Evolutionary conservation across 495 filamentous ascomycete genomes (phyloP).

Genomic region (Daldinia concentrica): DNA sequence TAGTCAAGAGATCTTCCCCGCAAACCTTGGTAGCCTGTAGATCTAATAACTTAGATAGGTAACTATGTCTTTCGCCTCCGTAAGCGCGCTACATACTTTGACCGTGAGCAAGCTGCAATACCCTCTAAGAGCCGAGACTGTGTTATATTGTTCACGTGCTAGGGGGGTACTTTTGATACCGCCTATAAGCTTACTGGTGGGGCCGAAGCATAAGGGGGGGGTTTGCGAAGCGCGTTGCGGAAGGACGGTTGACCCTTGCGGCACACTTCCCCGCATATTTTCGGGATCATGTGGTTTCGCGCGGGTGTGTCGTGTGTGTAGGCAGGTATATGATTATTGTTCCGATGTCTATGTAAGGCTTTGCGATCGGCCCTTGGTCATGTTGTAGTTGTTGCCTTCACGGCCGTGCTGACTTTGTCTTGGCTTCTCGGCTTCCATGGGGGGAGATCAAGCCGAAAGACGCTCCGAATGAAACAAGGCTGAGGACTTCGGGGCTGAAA

Average conservation of each 20-base stretch:
- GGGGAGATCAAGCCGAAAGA: not conserved
- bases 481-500: not conserved
- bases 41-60: not conserved
- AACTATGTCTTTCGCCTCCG: not conserved
- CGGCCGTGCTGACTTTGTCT: not conserved
- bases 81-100: conserved; percentile 8
- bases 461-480: conserved; percentile 4
- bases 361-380: not conserved
- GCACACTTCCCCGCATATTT: conserved; percentile 28
- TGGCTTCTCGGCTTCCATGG: not conserved
- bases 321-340: not conserved
- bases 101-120: conserved; percentile 27
- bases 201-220: conserved; percentile 12
- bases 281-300: conserved; percentile 32
- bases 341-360: not conserved
- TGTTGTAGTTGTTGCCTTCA: not conserved
- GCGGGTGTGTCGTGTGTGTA: not conserved
- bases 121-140: conserved; percentile 10
- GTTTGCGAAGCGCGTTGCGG: not conserved
- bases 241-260: conserved; percentile 18
- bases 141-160: conserved; percentile 20
- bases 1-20: conserved; percentile 38
- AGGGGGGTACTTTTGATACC: not conserved
- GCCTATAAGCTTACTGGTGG: conserved; percentile 15
- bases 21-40: conserved; percentile 14